Base-by-base conservation (phyloP, 768 basidiomycete genomes). In the Agaricus blazei region DNA sequence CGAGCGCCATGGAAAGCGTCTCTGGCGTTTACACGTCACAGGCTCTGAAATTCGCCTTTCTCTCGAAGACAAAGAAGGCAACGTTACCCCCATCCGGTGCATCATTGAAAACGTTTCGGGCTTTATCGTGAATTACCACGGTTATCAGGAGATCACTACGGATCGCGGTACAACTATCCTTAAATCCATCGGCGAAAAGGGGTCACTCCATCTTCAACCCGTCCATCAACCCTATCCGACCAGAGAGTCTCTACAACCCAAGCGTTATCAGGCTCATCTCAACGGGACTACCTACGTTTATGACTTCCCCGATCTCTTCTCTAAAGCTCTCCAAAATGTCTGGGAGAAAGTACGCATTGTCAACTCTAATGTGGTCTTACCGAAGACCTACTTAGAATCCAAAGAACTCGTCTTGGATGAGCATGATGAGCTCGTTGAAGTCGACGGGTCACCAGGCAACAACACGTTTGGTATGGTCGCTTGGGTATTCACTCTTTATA, bases 221-320 rank as follows among this genome's bases (percentile, higher is more conserved):
- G 96, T 96, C 60, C 88, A 91, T 70, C 84, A 89, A 61, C 79
- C 92, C 0, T 98, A 98, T 72, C 85, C 96, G 12, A 98, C 96
- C 56, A 99, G 97, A 74, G 96, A 98, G 69, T 98, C 94, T 15
- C 76, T 99, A 46, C 97, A 99, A 68, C 97, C 97, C 41, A 95
- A 97, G 71, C 93, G 97, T 60, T 98, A 98, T 75, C 96, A 98
- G 68, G 97, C 97, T 24, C 97, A 99, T 70, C 83, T 98, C 57
- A 87, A 97, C 62, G 97, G 97, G 51, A 99, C 97, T 29, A 99
- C 97, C 49, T 99, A 98, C 68, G 95, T 90, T 31, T 98, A 98
- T 72, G 97, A 98, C 72, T 99, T 98, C 87, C 97, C 97, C 41
- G 97, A 97, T 64, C 84, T 99, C 60, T 99, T 98, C 80, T 88